Base-by-base conservation (phyloP, 768 basidiomycete genomes). In the Lentinula sp. region DNA sequence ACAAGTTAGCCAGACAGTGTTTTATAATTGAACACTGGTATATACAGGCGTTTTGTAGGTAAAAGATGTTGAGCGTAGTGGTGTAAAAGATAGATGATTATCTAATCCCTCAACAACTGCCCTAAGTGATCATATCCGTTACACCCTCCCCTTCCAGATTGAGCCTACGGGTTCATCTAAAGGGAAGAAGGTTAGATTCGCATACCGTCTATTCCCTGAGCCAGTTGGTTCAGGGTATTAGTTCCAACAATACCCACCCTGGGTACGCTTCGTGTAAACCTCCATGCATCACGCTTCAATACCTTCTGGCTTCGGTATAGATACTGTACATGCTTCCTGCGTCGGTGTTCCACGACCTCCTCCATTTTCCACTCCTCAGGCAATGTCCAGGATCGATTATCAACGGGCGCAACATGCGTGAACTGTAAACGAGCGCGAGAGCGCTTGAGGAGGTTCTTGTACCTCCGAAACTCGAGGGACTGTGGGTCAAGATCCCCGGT, bases 131-230 rank as follows among this genome's bases (percentile, higher is more conserved):
- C 21, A 23, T 46, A 46, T 23, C 21, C 45, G 51, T 52, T 52
- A 52, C 51, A 52, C 51, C 51, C 51, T 52, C 51, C 51, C 51
- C 51, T 18, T 52, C 21, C 28, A 52, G 51, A 52, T 52, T 52
- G 28, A 52, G 23, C 51, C 51, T 52, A 52, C 51, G 51, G 51
- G 18, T 52, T 28, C 16, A 52, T 52, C 51, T 52, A 16, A 11
- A 52, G 10, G 6, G 7, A 11, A 35, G 13, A 52, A 35, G 23
- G 13, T 31, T 18, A 54, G 28, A 54, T 37, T 54, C 5, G 34
- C 34, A 54, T 35, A 54, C 11, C 18, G 7, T 32, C 32, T 1
- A 54, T 16, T 35, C 31, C 53, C 28, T n/a, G 31, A 37, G 28
- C 37, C 18, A 54, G 18, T 4, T n/a, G 34, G 34, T 40, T 37